Percentiles rank a stretch among this genome's conserved stretches.
These are phyloP conservation scores for Lipomyces starkeyi DNA, from an alignment of 805 yeast genomes.

Conservation along the genomic window DNA sequence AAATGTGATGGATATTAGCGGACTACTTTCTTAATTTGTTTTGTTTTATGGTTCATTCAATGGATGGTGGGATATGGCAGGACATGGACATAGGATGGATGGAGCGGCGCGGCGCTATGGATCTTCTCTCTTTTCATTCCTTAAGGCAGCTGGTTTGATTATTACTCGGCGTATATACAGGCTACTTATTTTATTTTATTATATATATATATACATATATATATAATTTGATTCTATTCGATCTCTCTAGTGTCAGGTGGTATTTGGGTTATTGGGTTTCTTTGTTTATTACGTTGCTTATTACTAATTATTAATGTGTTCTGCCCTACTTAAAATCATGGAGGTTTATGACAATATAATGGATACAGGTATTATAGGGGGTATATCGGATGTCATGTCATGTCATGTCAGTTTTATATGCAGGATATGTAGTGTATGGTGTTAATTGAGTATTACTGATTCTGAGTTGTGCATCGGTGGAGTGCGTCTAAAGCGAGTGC, in stretches of 20 bases:
- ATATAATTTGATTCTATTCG: background rate
- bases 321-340: background rate
- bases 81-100: background rate
- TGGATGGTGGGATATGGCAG: background rate
- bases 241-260: background rate
- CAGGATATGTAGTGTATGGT: no score
- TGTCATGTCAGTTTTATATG: no score
- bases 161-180: background rate
- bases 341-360: background rate
- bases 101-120: background rate
- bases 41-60: background rate
- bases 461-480: no score
- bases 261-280: background rate
- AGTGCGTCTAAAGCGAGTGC: no score
- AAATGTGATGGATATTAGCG: conserved; percentile 33
- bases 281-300: background rate
- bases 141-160: background rate
- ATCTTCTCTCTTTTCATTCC: background rate
- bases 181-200: background rate
- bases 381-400: no score
- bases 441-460: no score
- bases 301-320: background rate
- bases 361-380: no score
- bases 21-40: conserved; percentile 18
- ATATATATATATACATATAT: background rate